Conservation (phyloP, 306 rosid species). For the Malus asiatica region DNA sequence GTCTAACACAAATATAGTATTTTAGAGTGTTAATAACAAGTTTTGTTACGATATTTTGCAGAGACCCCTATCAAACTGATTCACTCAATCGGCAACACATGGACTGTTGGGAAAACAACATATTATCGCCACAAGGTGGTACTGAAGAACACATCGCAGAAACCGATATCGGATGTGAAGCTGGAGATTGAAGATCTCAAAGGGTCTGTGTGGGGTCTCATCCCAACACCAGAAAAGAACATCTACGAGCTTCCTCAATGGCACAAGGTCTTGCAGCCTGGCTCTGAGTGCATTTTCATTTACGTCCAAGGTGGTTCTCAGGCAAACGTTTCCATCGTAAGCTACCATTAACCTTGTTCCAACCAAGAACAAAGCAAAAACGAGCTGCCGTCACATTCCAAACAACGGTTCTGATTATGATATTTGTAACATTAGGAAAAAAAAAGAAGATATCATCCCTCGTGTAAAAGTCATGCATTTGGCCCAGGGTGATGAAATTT, state of each 20-base stretch:
- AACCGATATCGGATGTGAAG: constrained; percentile 50
- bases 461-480: too few species aligned
- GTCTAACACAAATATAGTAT: too few species aligned
- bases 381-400: background rate
- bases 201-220: constrained; percentile 76
- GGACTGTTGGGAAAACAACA: constrained; percentile 37
- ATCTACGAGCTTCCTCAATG: constrained; percentile 61
- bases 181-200: constrained; percentile 47
- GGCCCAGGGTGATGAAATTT: too few species aligned
- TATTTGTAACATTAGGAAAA: too few species aligned
- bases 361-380: too few species aligned
- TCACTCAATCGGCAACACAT: constrained; percentile 60
- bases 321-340: constrained; percentile 43
- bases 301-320: constrained; percentile 86
- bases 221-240: constrained; percentile 47
- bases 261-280: constrained; percentile 55
- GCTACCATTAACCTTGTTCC: constrained; percentile 39
- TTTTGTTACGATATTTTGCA: constrained; percentile 6
- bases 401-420: too few species aligned
- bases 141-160: constrained; percentile 59
- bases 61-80: constrained; percentile 46
- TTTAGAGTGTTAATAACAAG: too few species aligned
- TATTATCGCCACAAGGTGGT: constrained; percentile 69
- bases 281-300: constrained; percentile 47
- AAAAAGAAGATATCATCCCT: too few species aligned